A percentile compares a stretch with the other conserved stretches of the same genome.
phyloP scores from a whole-genome alignment of 208 protist species.

The Crithidia sp. region DNA sequence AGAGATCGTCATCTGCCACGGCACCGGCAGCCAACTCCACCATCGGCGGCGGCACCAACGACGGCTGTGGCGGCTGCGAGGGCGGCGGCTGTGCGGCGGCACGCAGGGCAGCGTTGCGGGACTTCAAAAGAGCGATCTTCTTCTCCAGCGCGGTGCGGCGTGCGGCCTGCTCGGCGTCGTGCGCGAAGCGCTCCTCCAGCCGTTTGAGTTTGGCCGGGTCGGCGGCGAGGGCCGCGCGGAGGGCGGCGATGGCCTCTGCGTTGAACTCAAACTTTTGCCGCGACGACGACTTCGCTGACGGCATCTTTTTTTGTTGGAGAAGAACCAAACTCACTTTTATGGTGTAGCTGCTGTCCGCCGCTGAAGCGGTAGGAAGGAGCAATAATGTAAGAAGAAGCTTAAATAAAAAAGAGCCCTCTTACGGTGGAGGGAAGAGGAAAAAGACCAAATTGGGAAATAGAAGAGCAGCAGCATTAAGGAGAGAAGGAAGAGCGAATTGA shows the following conservation, averaged over 20 bases:
- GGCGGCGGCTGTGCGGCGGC: not conserved
- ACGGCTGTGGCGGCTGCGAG: not conserved
- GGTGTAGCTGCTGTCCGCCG: not conserved
- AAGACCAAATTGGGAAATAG: too few relatives aligned
- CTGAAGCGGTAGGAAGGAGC: not conserved
- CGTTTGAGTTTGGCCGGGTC: slow-evolving; percentile 15
- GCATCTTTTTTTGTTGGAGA: not conserved
- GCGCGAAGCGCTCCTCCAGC: slow-evolving; percentile 18
- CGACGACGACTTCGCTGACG: not conserved
- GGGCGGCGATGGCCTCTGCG: slow-evolving; percentile 19
- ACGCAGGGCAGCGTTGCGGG: not conserved
- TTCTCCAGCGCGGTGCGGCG: slow-evolving; percentile 15
- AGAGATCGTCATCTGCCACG: not conserved
- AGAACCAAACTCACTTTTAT: not conserved
- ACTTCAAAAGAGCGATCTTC: not conserved
- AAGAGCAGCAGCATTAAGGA: too few relatives aligned
- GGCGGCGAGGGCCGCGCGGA: slow-evolving; percentile 16
- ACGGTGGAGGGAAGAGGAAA: too few relatives aligned
- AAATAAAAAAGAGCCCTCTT: slow-evolving; percentile 23
- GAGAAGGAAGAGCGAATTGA: too few relatives aligned
- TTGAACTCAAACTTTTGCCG: slow-evolving; percentile 14
- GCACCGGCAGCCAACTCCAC: too few relatives aligned
- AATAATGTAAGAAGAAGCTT: not conserved
- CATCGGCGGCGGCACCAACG: not conserved
- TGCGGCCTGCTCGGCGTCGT: slow-evolving; percentile 7